Conservation (phyloP, 2,329 filamentous ascomycete genomes). For the Fusarium chuoi region DNA sequence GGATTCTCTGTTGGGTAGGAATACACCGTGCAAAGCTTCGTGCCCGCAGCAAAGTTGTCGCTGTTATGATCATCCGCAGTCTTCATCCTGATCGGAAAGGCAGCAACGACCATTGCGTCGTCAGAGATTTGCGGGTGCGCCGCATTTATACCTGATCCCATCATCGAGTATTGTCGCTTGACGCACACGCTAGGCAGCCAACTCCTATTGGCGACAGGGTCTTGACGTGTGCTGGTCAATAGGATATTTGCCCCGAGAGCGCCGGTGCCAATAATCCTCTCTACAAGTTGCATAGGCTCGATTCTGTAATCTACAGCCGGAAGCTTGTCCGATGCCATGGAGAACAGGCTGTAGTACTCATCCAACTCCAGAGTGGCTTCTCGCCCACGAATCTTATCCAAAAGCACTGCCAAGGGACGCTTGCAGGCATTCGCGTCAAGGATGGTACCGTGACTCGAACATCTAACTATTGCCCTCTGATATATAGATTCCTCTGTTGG, state of each 20-base stretch:
- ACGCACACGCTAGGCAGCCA: not conserved
- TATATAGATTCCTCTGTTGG: not conserved
- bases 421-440: not conserved
- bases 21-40: not conserved
- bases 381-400: not conserved
- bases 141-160: not conserved
- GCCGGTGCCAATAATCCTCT: not conserved
- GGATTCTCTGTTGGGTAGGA: not conserved
- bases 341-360: not conserved
- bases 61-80: not conserved
- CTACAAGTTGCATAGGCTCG: not conserved
- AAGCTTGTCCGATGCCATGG: not conserved
- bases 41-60: not conserved
- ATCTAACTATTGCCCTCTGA: not conserved
- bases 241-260: not conserved
- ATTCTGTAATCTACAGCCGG: not conserved
- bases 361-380: not conserved
- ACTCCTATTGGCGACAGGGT: not conserved
- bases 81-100: not conserved
- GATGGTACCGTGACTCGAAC: not conserved
- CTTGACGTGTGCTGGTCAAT: not conserved
- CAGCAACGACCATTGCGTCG: not conserved
- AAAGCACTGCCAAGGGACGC: not conserved
- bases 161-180: not conserved
- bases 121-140: fast-evolving